A percentile compares a stretch with the other conserved stretches of the same genome.
Evolutionary conservation across 73 alveolate species (phyloP).

Genomic region (Loxodes magnus): DNA sequence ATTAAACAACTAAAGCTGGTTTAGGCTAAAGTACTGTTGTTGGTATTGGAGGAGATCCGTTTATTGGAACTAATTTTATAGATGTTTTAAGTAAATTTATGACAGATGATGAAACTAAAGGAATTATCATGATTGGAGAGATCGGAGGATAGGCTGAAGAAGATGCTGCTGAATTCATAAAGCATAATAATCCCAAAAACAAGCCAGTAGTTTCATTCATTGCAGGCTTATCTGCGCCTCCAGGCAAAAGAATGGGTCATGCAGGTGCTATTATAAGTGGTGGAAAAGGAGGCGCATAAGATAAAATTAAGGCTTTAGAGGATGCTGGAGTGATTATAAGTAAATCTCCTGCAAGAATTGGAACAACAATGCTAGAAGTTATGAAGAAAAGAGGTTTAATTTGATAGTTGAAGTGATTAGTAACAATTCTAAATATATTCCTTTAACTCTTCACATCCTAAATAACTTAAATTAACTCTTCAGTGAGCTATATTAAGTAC

Average conservation of each 20-base stretch:
- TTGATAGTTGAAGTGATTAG: too few relatives aligned
- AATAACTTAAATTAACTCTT: too few relatives aligned
- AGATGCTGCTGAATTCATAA: slow-evolving; percentile 78
- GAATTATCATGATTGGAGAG: slow-evolving; percentile 93
- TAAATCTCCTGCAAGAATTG: slow-evolving; percentile 52
- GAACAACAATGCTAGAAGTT: slow-evolving; percentile 50
- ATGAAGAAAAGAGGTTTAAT: slow-evolving; percentile 19
- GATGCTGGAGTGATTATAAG: slow-evolving; percentile 41
- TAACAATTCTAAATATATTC: too few relatives aligned
- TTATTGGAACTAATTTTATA: slow-evolving; percentile 93
- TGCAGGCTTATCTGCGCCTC: slow-evolving; percentile 89
- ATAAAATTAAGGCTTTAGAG: slow-evolving; percentile 58
- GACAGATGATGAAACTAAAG: slow-evolving; percentile 87
- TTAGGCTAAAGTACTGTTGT: slow-evolving; percentile 89
- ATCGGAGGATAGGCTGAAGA: slow-evolving; percentile 95
- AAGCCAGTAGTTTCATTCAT: slow-evolving; percentile 89
- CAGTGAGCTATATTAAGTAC: too few relatives aligned
- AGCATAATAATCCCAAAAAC: slow-evolving; percentile 57
- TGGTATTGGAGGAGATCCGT: slow-evolving; percentile 95
- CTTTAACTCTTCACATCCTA: too few relatives aligned
- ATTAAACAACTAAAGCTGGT: slow-evolving; percentile 85
- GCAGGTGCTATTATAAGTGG: slow-evolving; percentile 98
- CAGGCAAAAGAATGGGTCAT: slow-evolving; percentile 95
- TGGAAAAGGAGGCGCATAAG: slow-evolving; percentile 87
- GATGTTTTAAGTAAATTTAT: slow-evolving; percentile 79